These are phyloP conservation scores for Poterioochromonas sp. DNA, from an alignment of 352 stramenopile genomes.

Conservation along the genomic window DNA sequence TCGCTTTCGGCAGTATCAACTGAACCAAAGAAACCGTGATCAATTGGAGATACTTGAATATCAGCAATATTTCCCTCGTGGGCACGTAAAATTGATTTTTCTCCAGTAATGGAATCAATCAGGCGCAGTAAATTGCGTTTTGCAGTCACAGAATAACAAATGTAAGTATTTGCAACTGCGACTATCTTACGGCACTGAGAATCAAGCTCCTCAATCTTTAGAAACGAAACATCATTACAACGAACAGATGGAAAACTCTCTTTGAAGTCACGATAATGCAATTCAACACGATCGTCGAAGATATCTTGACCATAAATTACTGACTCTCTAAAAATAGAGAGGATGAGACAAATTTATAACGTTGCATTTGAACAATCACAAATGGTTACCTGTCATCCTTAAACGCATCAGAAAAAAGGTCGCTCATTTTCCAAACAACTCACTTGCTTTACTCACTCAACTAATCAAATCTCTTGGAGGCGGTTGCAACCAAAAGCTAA, in stretches of 20 bases:
- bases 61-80: not conserved
- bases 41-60: not conserved
- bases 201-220: constrained; percentile 18
- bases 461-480: too few species aligned
- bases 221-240: constrained; percentile 18
- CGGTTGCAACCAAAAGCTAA: too few species aligned
- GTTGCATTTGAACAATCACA: not conserved
- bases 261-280: not conserved
- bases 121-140: not conserved
- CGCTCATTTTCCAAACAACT: not conserved
- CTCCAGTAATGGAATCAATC: constrained; percentile 9
- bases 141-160: constrained; percentile 1
- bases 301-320: constrained; percentile 15
- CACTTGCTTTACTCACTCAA: too few species aligned
- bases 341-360: not conserved
- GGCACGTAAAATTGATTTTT: not conserved
- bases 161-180: not conserved
- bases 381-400: not conserved
- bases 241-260: not conserved
- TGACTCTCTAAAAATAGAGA: not conserved
- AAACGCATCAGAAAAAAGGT: not conserved
- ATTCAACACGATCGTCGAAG: not conserved
- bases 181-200: not conserved
- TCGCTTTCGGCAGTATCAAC: not conserved
- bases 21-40: not conserved